Evolutionary conservation across 176 grass and related monocot species (phyloP).

Genomic region (Eremochloa ophiuroides): DNA sequence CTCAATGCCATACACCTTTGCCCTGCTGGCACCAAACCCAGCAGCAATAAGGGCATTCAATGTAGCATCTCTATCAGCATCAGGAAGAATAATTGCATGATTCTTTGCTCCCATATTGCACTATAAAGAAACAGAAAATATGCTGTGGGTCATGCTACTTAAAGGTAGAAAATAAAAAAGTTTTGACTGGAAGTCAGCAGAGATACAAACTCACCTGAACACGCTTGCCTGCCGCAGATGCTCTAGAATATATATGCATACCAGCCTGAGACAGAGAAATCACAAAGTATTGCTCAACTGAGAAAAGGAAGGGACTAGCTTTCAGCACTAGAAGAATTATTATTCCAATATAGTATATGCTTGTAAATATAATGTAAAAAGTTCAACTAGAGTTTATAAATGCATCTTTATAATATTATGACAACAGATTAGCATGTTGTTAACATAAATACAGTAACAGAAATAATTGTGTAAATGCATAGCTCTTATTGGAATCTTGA

Average conservation of each 20-base stretch:
- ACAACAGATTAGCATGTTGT: not conserved
- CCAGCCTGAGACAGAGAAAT: slow-evolving; percentile 64
- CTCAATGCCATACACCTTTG: slow-evolving; percentile 99
- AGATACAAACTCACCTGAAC: slow-evolving; percentile 66
- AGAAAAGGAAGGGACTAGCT: not conserved
- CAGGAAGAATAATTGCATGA: slow-evolving; percentile 91
- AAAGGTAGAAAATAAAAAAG: slow-evolving; percentile 3
- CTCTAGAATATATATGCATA: slow-evolving; percentile 98
- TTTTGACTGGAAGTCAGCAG: not conserved
- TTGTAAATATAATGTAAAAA: slow-evolving; percentile 1
- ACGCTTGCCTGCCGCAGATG: slow-evolving; percentile 81
- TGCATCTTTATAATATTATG: not conserved
- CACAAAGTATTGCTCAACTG: not conserved
- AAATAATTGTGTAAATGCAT: not conserved
- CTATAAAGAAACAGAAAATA: slow-evolving; percentile 37
- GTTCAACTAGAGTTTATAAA: not conserved
- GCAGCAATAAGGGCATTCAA: slow-evolving; percentile 89
- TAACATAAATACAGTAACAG: not conserved
- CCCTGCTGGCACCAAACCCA: slow-evolving; percentile 94
- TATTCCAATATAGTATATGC: not conserved
- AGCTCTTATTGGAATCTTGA: not conserved
- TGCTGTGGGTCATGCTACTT: slow-evolving; percentile 11
- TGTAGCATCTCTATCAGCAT: slow-evolving; percentile 82
- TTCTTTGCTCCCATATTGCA: slow-evolving; percentile 99
- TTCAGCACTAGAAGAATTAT: not conserved